Conservation (phyloP, 148 eudicot species). For the Nyssa sinensis region DNA sequence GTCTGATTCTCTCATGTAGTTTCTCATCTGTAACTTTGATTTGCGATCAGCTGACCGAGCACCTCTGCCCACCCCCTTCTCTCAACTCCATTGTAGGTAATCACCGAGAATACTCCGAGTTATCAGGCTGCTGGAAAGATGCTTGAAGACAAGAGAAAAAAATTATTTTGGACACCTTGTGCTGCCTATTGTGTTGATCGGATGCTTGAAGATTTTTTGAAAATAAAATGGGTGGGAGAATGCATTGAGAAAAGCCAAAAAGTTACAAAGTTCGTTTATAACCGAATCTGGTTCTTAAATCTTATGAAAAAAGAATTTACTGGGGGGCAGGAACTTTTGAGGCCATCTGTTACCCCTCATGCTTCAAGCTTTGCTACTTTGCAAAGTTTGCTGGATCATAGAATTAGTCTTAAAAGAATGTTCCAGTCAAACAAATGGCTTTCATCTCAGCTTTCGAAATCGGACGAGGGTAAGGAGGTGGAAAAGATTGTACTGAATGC, state of each 20-base stretch:
- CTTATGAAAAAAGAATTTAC: slow-evolving; percentile 85
- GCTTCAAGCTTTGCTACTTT: slow-evolving; percentile 73
- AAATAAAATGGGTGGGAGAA: slow-evolving; percentile 70
- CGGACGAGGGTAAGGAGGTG: slow-evolving; percentile 85
- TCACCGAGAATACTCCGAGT: slow-evolving; percentile 73
- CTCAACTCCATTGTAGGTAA: slow-evolving; percentile 55
- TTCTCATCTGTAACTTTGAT: neutral
- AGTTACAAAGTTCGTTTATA: slow-evolving; percentile 80
- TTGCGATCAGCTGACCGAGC: neutral
- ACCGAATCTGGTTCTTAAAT: slow-evolving; percentile 62
- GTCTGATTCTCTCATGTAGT: neutral
- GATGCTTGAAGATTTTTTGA: slow-evolving; percentile 76
- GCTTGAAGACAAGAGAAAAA: slow-evolving; percentile 86
- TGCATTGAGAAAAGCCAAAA: slow-evolving; percentile 79
- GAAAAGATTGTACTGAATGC: slow-evolving; percentile 62
- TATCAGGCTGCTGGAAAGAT: slow-evolving; percentile 90
- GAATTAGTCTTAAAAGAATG: slow-evolving; percentile 66
- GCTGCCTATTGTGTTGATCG: slow-evolving; percentile 69
- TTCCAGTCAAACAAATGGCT: slow-evolving; percentile 83
- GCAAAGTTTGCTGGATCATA: slow-evolving; percentile 62
- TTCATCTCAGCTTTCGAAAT: slow-evolving; percentile 62
- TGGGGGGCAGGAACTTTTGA: slow-evolving; percentile 74
- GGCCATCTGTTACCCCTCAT: slow-evolving; percentile 59
- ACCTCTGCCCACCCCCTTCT: too few relatives aligned
- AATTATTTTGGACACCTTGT: slow-evolving; percentile 92